Evolutionary conservation across 768 basidiomycete genomes (phyloP), one percentile per base, ranked within the genome.

Genomic region (Pseudohyphozyma bogoriensis): DNA sequence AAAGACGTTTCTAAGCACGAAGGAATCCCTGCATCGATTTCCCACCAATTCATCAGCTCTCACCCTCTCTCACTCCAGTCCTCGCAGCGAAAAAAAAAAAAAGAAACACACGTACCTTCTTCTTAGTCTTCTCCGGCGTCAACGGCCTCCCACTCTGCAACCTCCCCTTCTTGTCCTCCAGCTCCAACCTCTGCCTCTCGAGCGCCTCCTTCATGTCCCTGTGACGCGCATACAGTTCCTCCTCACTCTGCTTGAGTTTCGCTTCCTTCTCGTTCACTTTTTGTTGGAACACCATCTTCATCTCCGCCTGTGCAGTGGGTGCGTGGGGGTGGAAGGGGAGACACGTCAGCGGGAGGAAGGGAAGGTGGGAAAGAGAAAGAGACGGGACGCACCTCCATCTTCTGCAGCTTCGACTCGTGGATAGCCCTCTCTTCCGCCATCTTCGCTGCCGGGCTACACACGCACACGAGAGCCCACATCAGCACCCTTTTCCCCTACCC

Each of bases 251-350:
- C 79, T 96, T 96, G 74, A 99, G 81, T 77, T 97, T 97, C 66
- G 89, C 83, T 74, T 99, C 95, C 80, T 99, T 97, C 75, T 99
- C 95, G 74, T 91, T 89, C 57, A 99, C 95, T 76, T 99, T 99
- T 77, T 97, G 95, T 74, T 92, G 91, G 90, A 99, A 99, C 70
- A 99, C 95, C 47, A 52, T 54, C 83, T 96, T 97, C 95, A 97
- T 97, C 80, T 97, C 95, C 56, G 90, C 87, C 78, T 97, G 9
- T 15, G 40, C 9, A 20, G 40, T 18, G 10, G n/a, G n/a, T n/a
- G n/a, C n/a, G n/a, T n/a, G n/a, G n/a, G n/a, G n/a, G 40, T 20
- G 40, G 40, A 20, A 11, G 10, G 11, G 20, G 37, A 10, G 20
- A 10, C 37, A 39, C 10, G 37, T 11, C 37, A 39, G 37, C 37